Conservation (phyloP, 306 rosid genomes). For the Boehmeria nivea region DNA sequence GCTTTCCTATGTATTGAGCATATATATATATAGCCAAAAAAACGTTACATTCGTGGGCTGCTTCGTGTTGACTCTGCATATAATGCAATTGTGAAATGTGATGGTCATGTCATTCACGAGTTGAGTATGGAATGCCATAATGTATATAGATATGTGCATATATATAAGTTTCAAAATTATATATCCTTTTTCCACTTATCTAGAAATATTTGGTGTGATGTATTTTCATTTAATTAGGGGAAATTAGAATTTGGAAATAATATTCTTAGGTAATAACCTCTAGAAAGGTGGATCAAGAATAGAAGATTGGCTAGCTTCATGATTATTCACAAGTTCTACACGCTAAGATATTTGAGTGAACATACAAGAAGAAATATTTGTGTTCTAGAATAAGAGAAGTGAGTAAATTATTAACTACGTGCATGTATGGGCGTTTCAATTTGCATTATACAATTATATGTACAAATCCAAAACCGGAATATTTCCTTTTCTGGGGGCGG, state of each 20-base stretch:
- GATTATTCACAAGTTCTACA: too few species aligned
- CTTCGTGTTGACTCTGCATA: neutral
- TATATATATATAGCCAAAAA: neutral
- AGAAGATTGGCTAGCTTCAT: too few species aligned
- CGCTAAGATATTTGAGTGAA: too few species aligned
- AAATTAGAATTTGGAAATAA: too few species aligned
- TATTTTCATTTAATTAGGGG: too few species aligned
- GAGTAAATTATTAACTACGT: neutral
- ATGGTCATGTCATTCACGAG: neutral
- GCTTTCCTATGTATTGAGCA: conserved; percentile 19
- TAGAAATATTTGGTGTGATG: too few species aligned
- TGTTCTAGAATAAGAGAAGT: too few species aligned
- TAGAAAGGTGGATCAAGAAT: too few species aligned
- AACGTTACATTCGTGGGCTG: conserved; percentile 4
- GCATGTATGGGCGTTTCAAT: neutral
- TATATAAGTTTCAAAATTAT: too few species aligned
- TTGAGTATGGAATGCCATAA: conserved; percentile 27
- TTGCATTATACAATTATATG: neutral
- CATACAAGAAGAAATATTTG: too few species aligned
- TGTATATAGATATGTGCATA: neutral
- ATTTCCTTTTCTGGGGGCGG: conserved; percentile 2
- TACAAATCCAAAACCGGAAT: neutral
- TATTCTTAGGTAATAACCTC: too few species aligned
- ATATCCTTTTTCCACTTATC: too few species aligned
- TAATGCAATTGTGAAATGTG: neutral